Base-by-base conservation (phyloP, 495 filamentous ascomycete species). In the Lasiosphaeria miniovina region DNA sequence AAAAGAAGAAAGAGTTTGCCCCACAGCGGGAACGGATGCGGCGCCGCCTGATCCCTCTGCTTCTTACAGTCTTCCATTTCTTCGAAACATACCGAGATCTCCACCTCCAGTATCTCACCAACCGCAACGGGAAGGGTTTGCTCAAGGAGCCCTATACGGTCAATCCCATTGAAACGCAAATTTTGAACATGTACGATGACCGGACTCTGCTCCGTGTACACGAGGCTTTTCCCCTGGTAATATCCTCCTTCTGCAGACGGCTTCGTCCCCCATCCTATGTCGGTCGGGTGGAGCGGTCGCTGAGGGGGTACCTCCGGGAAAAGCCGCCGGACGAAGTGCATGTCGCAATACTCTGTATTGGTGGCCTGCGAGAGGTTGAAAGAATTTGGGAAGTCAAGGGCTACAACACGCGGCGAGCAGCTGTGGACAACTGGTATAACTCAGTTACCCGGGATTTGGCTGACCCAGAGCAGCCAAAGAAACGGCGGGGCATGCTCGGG, bases 21-120 rank as follows among this genome's bases (percentile, higher is more conserved):
- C 75, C 80, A 3, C 81, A 84, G 61, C 72, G 76, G 58, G 75
- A 78, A 61, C 76, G 82, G 10, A 84, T 84, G 81, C 76, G 81
- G 40, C 77, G 80, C 36, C 78, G 82, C 49, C 67, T 84, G 36
- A 77, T 83, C 45, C 82, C 82, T 3, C 58, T 81, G 31, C 68
- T 84, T 12, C 83, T 84, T 52, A 82, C 82, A 14, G 65, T 83
- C 41, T 83, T 83, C 60, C 82, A 84, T 65, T 84, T 84, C 64
- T 84, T 84, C 63, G 82, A 84, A 62, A 80, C 74, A 4, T 83
- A 82, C 61, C 80, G 82, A 54, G 72, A 75, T 46, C 72, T 81
- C n/a, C 81, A 84, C 63, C 66, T 82, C 17, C 64, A 79, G 54
- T 82, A 81, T 59, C 74, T 84, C 33, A 68, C 67, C 31, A 71